Evolutionary conservation across 2,329 filamentous ascomycete genomes (phyloP).

Genomic region (Hypoxylon sp.): DNA sequence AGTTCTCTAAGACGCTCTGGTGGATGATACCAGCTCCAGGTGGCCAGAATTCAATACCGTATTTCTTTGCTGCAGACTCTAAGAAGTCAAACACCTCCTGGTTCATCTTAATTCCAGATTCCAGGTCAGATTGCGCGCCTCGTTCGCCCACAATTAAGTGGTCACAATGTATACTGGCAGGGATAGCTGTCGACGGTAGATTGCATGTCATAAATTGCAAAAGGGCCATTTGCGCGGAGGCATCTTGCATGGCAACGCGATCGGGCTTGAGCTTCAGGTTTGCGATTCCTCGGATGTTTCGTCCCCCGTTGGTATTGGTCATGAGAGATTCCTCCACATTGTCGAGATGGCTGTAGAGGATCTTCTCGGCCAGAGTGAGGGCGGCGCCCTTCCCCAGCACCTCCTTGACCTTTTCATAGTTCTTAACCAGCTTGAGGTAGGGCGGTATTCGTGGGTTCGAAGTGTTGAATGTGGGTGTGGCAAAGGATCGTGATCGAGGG

Average conservation of each 20-base stretch:
- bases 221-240: constrained; percentile 97
- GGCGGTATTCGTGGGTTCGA: constrained; percentile 72
- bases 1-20: constrained; percentile 98
- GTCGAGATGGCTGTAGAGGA: constrained; percentile 95
- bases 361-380: constrained; percentile 96
- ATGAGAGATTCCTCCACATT: constrained; percentile 90
- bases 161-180: constrained; percentile 98
- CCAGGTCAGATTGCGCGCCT: constrained; percentile 88
- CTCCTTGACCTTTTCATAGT: constrained; percentile 71
- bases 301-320: constrained; percentile 85
- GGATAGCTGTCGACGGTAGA: constrained; percentile 88
- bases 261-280: constrained; percentile 98
- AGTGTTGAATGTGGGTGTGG: constrained; percentile 53
- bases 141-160: constrained; percentile 97
- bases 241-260: constrained; percentile 98
- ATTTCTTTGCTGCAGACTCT: constrained; percentile 90
- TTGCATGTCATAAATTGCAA: constrained; percentile 99
- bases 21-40: constrained; percentile 96
- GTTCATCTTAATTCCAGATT: constrained; percentile 88
- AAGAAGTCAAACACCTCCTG: constrained; percentile 98
- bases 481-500: constrained; percentile 51
- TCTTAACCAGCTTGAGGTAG: constrained; percentile 75
- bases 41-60: constrained; percentile 96
- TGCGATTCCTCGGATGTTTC: constrained; percentile 85
- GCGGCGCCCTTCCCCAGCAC: constrained; percentile 68